These are phyloP conservation scores for Xylaria sp. DNA, from an alignment of 495 filamentous ascomycete species.

Conservation along the genomic window DNA sequence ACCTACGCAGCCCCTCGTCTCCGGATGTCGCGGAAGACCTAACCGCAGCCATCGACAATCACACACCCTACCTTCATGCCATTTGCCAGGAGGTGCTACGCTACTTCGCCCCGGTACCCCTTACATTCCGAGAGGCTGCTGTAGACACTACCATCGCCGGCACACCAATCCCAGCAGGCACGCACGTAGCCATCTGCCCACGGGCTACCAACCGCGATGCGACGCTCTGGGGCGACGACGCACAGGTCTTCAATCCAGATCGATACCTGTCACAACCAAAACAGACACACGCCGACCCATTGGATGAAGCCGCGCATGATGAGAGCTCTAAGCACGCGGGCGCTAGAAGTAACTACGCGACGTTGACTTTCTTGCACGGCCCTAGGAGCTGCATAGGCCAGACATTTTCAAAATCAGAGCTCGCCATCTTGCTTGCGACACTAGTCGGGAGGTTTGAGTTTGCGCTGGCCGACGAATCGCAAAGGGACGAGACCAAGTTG, in stretches of 20 bases:
- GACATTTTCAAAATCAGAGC: constrained; percentile 73
- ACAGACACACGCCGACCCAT: constrained; percentile 28
- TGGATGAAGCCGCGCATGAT: constrained; percentile 26
- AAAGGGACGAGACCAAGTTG: constrained; percentile 50
- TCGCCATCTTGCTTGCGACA: constrained; percentile 70
- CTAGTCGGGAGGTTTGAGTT: constrained; percentile 68
- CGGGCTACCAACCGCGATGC: constrained; percentile 56
- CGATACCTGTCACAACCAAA: constrained; percentile 43
- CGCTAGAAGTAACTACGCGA: constrained; percentile 50
- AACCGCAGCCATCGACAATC: constrained; percentile 26
- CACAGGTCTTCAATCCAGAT: constrained; percentile 50
- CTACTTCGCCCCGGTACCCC: constrained; percentile 45
- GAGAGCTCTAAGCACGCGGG: constrained; percentile 29
- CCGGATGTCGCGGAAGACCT: constrained; percentile 6
- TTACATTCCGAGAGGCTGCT: constrained; percentile 49
- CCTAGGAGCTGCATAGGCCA: constrained; percentile 58
- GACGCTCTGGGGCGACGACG: constrained; percentile 52
- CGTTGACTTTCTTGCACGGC: constrained; percentile 50
- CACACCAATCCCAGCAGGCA: constrained; percentile 54
- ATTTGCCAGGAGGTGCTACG: constrained; percentile 49
- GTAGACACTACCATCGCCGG: constrained; percentile 65
- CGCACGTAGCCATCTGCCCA: constrained; percentile 54
- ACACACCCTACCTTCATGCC: constrained; percentile 41
- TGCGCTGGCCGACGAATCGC: constrained; percentile 50
- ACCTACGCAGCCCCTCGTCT: constrained; percentile 56